Evolutionary conservation across 208 protist genomes (phyloP).

Genomic region (Acanthamoeba royreba): DNA sequence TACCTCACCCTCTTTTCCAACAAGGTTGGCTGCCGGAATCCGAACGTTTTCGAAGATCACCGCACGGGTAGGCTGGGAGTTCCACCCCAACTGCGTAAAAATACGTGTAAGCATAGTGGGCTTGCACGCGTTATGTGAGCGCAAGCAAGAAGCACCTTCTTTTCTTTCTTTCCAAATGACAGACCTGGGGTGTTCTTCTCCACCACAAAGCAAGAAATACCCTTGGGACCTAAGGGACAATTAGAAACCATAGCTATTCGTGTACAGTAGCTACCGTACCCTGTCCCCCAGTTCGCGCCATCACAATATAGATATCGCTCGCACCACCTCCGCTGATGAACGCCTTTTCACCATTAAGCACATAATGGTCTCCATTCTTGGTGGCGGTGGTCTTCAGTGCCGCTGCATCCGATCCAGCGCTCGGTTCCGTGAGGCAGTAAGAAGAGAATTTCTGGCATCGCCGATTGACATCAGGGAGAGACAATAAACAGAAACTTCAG

Average conservation of each 20-base stretch:
- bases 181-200: slow-evolving; percentile 78
- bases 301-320: slow-evolving; percentile 79
- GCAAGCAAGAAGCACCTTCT: slow-evolving; percentile 64
- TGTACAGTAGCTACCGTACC: background rate
- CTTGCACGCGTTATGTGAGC: too few species aligned
- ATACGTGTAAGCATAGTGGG: too few species aligned
- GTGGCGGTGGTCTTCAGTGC: slow-evolving; percentile 72
- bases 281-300: slow-evolving; percentile 70
- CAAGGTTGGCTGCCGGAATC: slow-evolving; percentile 73
- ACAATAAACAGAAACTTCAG: background rate
- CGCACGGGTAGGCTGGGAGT: slow-evolving; percentile 72
- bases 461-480: background rate
- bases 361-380: slow-evolving; percentile 73
- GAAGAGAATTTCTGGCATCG: slow-evolving; percentile 59
- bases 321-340: slow-evolving; percentile 82
- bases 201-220: slow-evolving; percentile 80
- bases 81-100: slow-evolving; percentile 76
- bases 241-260: background rate
- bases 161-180: slow-evolving; percentile 79
- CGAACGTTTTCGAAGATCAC: slow-evolving; percentile 74
- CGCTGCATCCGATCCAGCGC: slow-evolving; percentile 77
- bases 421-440: slow-evolving; percentile 85
- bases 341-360: slow-evolving; percentile 82
- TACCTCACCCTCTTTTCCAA: slow-evolving; percentile 74
- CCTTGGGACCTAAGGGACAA: slow-evolving; percentile 66